Conservation (phyloP, 768 basidiomycete genomes). For the Chalciporus piperatus region DNA sequence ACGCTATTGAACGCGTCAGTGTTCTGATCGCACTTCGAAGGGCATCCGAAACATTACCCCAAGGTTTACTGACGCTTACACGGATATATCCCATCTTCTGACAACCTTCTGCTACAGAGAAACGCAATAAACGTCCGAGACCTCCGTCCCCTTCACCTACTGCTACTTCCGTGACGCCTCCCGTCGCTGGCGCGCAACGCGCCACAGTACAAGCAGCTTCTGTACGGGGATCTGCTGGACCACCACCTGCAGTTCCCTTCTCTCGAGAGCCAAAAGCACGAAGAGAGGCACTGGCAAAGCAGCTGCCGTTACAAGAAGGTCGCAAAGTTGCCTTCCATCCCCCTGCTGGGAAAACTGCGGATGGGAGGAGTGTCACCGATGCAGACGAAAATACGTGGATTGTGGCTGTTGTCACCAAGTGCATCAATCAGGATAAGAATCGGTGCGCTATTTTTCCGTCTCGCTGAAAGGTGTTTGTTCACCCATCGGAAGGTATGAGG, state of each 20-base stretch:
- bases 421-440: constrained; percentile 70
- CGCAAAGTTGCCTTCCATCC: constrained; percentile 83
- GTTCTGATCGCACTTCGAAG: constrained; percentile 72
- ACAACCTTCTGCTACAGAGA: constrained; percentile 42
- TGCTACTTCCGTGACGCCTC: constrained; percentile 40
- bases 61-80: constrained; percentile 42
- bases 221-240: constrained; percentile 57
- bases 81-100: neutral
- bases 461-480: neutral
- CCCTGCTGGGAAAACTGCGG: constrained; percentile 50
- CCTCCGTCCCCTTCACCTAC: constrained; percentile 64
- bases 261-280: constrained; percentile 67
- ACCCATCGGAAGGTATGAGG: constrained; percentile 61
- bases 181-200: constrained; percentile 20
- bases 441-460: constrained; percentile 37
- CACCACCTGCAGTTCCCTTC: constrained; percentile 46
- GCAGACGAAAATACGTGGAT: constrained; percentile 65
- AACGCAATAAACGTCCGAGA: constrained; percentile 74
- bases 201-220: constrained; percentile 6
- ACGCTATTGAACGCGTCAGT: constrained; percentile 64
- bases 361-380: constrained; percentile 47
- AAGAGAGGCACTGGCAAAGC: constrained; percentile 57
- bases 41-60: constrained; percentile 58
- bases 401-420: constrained; percentile 69
- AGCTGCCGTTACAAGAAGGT: constrained; percentile 67